phyloP scores from a whole-genome alignment of 2,329 filamentous ascomycete species.

The Immersiporthe knoxdaviesiana region DNA sequence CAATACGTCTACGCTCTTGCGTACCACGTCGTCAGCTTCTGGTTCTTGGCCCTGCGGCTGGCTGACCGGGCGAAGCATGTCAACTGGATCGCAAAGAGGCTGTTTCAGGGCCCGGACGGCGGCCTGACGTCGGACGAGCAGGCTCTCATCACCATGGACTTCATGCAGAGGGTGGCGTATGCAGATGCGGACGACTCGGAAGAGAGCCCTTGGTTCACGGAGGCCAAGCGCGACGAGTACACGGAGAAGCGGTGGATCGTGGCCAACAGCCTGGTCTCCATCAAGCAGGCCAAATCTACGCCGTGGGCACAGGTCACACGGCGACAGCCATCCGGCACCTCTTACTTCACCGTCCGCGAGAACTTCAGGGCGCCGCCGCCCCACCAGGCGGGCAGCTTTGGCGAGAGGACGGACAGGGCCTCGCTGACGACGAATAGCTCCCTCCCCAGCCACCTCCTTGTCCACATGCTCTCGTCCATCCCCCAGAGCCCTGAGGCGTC shows the following conservation, averaged over 20 bases:
- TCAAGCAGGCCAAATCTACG: conserved; percentile 69
- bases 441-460: conserved; percentile 73
- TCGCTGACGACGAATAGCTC: conserved; percentile 60
- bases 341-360: conserved; percentile 62
- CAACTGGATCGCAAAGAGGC: conserved; percentile 84
- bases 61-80: conserved; percentile 83
- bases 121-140: conserved; percentile 84
- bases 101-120: conserved; percentile 78
- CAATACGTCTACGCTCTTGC: conserved; percentile 93
- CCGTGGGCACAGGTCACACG: conserved; percentile 74
- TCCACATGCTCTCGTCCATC: conserved; percentile 68
- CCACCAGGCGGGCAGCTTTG: conserved; percentile 55
- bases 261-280: conserved; percentile 73
- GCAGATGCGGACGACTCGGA: conserved; percentile 81
- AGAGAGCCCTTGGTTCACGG: conserved; percentile 67
- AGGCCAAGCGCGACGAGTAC: conserved; percentile 67
- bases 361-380: conserved; percentile 61
- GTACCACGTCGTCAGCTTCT: conserved; percentile 94
- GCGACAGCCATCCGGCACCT: conserved; percentile 70
- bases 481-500: conserved; percentile 60
- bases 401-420: conserved; percentile 54
- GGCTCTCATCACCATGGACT: conserved; percentile 89
- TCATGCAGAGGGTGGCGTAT: conserved; percentile 88
- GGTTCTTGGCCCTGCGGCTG: conserved; percentile 90
- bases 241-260: conserved; percentile 71